Base-by-base conservation (phyloP, 2,329 filamentous ascomycete genomes). In the Pseudogymnoascus sp. region DNA sequence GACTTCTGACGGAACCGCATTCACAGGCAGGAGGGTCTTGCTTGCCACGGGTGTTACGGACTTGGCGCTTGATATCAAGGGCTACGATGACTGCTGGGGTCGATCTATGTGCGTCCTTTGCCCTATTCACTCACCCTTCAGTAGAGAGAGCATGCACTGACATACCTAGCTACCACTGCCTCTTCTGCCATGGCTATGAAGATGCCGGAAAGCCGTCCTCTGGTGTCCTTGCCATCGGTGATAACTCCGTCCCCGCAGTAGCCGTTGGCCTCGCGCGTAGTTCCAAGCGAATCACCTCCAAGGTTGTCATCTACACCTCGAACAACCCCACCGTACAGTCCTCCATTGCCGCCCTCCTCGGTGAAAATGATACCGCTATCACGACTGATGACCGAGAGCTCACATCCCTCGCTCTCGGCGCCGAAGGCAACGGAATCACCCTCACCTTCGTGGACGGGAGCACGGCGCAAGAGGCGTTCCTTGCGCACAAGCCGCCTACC, bases 81-180 rank as follows among this genome's bases (percentile, higher is more conserved):
- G 85, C 0, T 87, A 83, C 65, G 74, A 67, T 0, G 80, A 85
- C 42, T 81, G 80, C 63, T 87, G 83, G 83, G 80, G 76, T 26
- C 33, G 59, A 26, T 61, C 59, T 42, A 61, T 61, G 59, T 61
- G 9, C 21, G 59, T 40, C 7, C 57, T 26, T 26, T 40, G 1
- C 10, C 33, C 10, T 38, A 40, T 33, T 28, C 26, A 19, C 26
- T 19, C n/a, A 13, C 4, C 9, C 5, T 3, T 15, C 40, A 44
- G 2, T 15, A 19, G 10, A 33, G 9, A 1, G 31, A 33, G 8
- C 31, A 10, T 11, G 31, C 31, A 4, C 26, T 57, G 19, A 57
- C 59, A 60, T 11, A n/a, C 15, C 10, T 11, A 61, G 59, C 17
- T 61, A 61, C 59, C 59, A 61, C 19, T 61, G 33, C 59, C 59